Evolutionary conservation across 495 filamentous ascomycete genomes (phyloP).

Genomic region (Lichenothelia convexa): DNA sequence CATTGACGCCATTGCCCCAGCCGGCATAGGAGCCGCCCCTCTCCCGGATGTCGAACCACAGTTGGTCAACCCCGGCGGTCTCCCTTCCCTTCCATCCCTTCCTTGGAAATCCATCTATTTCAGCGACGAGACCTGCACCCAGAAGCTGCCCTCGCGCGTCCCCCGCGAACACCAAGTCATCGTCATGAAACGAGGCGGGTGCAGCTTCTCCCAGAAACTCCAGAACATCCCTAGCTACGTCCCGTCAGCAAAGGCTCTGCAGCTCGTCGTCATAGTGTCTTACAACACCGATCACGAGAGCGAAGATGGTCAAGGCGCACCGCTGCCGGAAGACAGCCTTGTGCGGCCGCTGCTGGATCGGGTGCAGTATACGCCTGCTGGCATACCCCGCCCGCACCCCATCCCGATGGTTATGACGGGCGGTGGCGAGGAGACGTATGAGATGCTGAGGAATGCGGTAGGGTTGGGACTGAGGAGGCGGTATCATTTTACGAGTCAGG

Average conservation of each 20-base stretch:
- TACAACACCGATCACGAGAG: slow-evolving; percentile 21
- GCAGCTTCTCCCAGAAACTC: slow-evolving; percentile 69
- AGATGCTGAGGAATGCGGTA: slow-evolving; percentile 37
- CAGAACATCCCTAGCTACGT: slow-evolving; percentile 62
- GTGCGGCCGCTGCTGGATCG: slow-evolving; percentile 64
- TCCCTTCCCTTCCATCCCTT: slow-evolving; percentile 21
- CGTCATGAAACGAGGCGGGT: slow-evolving; percentile 67
- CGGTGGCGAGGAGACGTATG: slow-evolving; percentile 50
- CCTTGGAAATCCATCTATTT: slow-evolving; percentile 55
- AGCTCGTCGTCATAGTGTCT: slow-evolving; percentile 70
- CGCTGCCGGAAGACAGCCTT: slow-evolving; percentile 19
- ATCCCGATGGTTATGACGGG: slow-evolving; percentile 76
- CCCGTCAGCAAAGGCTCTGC: slow-evolving; percentile 36
- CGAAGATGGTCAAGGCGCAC: slow-evolving; percentile 11
- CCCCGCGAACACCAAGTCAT: slow-evolving; percentile 58
- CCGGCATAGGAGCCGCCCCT: slow-evolving; percentile 57
- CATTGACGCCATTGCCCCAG: slow-evolving; percentile 51
- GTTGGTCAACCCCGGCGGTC: slow-evolving; percentile 20
- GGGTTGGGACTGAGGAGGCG: slow-evolving; percentile 55
- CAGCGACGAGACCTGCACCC: slow-evolving; percentile 47
- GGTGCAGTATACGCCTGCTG: slow-evolving; percentile 48
- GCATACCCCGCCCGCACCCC: slow-evolving; percentile 50
- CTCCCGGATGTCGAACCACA: slow-evolving; percentile 28
- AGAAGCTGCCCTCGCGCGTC: slow-evolving; percentile 38
- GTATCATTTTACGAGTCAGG: slow-evolving; percentile 68